These are phyloP conservation scores for Tetraselmis chui DNA, from an alignment of 139 green algal genomes.

Conservation along the genomic window DNA sequence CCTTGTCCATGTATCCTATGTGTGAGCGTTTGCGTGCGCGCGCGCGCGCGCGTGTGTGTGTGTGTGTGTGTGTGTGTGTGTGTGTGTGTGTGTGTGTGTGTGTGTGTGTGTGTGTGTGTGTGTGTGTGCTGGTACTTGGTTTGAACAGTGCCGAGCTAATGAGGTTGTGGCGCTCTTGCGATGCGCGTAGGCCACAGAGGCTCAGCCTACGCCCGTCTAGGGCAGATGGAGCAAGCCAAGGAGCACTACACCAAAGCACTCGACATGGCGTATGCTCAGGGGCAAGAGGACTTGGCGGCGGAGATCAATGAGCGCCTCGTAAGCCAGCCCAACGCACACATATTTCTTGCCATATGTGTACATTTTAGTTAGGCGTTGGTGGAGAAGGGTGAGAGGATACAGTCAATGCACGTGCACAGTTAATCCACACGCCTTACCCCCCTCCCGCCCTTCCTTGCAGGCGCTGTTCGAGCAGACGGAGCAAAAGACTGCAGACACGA, in stretches of 20 bases:
- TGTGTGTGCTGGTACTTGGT: too few species aligned
- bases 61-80: too few species aligned
- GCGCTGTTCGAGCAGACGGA: not conserved
- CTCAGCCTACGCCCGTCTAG: not conserved
- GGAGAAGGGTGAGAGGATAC: not conserved
- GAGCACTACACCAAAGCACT: not conserved
- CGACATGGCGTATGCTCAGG: not conserved
- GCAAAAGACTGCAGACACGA: not conserved
- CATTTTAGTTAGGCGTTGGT: not conserved
- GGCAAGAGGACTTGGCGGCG: not conserved
- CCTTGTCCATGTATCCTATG: too few species aligned
- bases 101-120: too few species aligned
- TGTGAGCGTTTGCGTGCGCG: too few species aligned
- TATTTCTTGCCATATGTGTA: not conserved
- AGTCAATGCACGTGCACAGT: not conserved
- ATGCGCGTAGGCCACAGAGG: not conserved
- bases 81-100: too few species aligned
- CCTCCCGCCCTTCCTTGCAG: not conserved
- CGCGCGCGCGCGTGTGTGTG: too few species aligned
- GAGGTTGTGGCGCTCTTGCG: too few species aligned
- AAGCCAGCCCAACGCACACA: not conserved
- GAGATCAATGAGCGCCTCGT: not conserved
- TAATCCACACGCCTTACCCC: not conserved
- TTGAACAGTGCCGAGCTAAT: too few species aligned
- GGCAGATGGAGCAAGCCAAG: not conserved